These are phyloP conservation scores for Fusarium illudens DNA, from an alignment of 2,329 filamentous ascomycete species.

Conservation along the genomic window DNA sequence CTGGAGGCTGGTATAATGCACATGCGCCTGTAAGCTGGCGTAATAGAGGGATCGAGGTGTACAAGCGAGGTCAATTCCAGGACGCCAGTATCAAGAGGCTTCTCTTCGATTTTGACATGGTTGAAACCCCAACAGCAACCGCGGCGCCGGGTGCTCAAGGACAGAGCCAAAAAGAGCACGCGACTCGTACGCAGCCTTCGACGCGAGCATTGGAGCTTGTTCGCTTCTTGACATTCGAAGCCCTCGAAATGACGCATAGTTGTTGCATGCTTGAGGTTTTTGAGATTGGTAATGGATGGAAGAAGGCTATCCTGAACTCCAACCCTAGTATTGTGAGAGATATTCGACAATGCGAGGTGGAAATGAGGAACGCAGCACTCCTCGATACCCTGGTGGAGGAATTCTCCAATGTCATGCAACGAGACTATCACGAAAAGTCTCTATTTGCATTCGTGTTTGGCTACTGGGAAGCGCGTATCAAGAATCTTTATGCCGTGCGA, in stretches of 20 bases:
- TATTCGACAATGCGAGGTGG: not conserved
- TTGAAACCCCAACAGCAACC: not conserved
- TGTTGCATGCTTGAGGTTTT: not conserved
- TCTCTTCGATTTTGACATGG: not conserved
- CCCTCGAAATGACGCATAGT: not conserved
- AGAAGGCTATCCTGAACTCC: not conserved
- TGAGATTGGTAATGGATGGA: not conserved
- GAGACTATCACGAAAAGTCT: not conserved
- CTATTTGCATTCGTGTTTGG: not conserved
- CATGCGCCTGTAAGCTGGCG: no score
- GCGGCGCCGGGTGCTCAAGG: not conserved
- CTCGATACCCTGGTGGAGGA: not conserved
- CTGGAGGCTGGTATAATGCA: no score
- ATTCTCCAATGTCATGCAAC: not conserved
- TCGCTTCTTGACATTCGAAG: not conserved
- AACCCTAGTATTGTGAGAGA: not conserved
- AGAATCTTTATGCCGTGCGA: not conserved
- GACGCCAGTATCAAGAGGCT: not conserved
- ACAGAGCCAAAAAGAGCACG: not conserved
- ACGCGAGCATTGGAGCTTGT: not conserved
- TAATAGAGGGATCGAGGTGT: fast-evolving
- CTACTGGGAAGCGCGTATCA: not conserved
- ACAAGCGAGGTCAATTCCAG: fast-evolving
- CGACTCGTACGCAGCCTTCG: not conserved
- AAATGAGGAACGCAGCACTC: not conserved